Percentiles rank a stretch among this genome's conserved stretches.
Evolutionary conservation across 306 rosid genomes (phyloP).

Genomic region (Abrus precatorius): DNA sequence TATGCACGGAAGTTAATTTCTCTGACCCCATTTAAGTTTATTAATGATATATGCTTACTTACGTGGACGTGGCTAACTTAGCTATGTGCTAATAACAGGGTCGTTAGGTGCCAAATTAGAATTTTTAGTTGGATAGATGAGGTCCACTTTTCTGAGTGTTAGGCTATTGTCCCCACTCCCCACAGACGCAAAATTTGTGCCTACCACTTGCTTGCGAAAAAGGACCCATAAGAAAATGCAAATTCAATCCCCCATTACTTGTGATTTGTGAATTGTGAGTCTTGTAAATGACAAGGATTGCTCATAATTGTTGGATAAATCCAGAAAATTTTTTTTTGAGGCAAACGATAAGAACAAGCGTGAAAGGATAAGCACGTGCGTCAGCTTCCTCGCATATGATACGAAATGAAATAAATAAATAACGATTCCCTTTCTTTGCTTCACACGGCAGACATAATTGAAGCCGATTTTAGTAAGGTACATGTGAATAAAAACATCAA

Average conservation of each 20-base stretch:
- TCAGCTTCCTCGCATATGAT: conserved; percentile 50
- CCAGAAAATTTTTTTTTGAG: conserved; percentile 13
- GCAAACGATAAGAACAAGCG: conserved; percentile 60
- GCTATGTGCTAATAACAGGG: neutral
- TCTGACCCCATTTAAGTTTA: neutral
- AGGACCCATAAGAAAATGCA: conserved; percentile 31
- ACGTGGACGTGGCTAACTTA: neutral
- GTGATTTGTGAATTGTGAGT: conserved; percentile 37
- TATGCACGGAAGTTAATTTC: neutral
- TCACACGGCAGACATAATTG: conserved; percentile 40
- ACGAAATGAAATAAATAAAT: conserved; percentile 2
- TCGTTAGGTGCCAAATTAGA: conserved; percentile 40
- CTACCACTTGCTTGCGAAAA: conserved; percentile 47
- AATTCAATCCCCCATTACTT: conserved; percentile 29
- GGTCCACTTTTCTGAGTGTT: conserved; percentile 10
- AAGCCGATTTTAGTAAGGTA: neutral
- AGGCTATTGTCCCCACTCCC: conserved; percentile 60
- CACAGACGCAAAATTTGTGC: conserved; percentile 44
- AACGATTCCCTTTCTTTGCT: conserved; percentile 14
- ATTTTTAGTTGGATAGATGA: conserved; percentile 20
- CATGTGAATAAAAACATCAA: neutral
- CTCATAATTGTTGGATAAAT: conserved; percentile 53
- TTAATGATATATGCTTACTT: neutral
- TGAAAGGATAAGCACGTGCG: conserved; percentile 66
- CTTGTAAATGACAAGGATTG: conserved; percentile 46